Conservation (phyloP, 192 early-diverging fungal species). For the Backusella liffmaniae region DNA sequence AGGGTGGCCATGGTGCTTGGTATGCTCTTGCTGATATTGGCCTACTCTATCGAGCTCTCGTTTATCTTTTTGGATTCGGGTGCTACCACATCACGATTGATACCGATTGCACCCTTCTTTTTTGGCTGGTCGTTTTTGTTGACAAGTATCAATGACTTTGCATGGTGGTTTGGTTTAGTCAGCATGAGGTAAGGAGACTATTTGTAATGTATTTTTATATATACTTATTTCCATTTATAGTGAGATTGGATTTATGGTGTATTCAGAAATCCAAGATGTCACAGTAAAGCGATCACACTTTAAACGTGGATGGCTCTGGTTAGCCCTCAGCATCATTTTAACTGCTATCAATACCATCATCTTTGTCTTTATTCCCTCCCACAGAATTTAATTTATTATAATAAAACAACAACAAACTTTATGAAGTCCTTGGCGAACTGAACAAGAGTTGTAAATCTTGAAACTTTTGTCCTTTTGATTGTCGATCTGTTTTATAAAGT, state of each 20-base stretch:
- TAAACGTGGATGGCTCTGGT: conserved; percentile 21
- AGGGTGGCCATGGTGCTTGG: conserved; percentile 25
- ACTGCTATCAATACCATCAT: conserved; percentile 18
- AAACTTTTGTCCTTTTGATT: conserved; percentile 38
- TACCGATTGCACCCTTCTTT: conserved; percentile 31
- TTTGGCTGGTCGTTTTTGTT: conserved; percentile 35
- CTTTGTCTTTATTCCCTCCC: conserved; percentile 27
- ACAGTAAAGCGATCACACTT: conserved; percentile 13
- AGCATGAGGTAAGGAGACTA: conserved; percentile 27
- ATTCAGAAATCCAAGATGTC: conserved; percentile 19
- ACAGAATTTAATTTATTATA: conserved; percentile 11
- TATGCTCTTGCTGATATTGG: conserved; percentile 28
- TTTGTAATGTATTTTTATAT: too few relatives aligned
- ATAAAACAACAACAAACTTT: background rate
- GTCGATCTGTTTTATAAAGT: conserved; percentile 46
- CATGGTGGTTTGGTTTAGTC: conserved; percentile 31
- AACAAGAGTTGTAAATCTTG: conserved; percentile 52
- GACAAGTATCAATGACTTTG: conserved; percentile 37
- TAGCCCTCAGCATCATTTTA: background rate
- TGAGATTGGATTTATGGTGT: conserved; percentile 23
- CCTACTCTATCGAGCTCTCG: conserved; percentile 36
- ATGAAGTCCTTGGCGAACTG: conserved; percentile 10
- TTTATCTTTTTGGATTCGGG: conserved; percentile 36
- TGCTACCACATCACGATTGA: conserved; percentile 27
- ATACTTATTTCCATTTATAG: background rate